Base-by-base conservation (phyloP, 495 filamentous ascomycete species). In the Letharia lupina region DNA sequence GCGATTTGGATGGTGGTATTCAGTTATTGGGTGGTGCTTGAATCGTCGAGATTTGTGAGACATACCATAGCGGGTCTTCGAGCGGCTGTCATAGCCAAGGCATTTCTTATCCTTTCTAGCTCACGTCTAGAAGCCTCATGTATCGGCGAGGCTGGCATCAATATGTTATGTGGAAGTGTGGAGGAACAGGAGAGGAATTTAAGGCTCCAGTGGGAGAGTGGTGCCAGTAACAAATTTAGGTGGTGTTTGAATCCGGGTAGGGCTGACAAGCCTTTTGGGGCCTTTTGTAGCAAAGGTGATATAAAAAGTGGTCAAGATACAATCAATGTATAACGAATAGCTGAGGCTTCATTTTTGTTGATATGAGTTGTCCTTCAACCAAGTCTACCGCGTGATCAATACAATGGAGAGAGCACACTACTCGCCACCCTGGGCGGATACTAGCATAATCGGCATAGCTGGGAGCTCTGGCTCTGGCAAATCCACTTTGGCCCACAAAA, bases 381-480 rank as follows among this genome's bases (percentile, higher is more conserved):
- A 44, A 31, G 52, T 37, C 13, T 35, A 52, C 1, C 7, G 40
- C 2, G 31, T 31, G 58, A 44, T 60, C 28, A 13, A 23, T 33
- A 7, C 16, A 3, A 71, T 73, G 69, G 71, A 77, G 48, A 76
- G 78, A 68, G 86, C 84, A 65, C 87, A 89, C 65, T 98, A 98
- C 75, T 88, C 86, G 48, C 94, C 94, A 45, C 94, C 94, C 76
- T 98, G 94, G 94, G 89, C 88, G 33, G 87, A 97, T 75, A 82
- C 91, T 63, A 91, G 87, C 76, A 97, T 98, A 71, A 98, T 98
- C 72, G 94, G 92, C 57, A 87, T 98, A 65, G 94, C 95, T 54
- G 94, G 94, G 16, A 94, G 90, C 73, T 97, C 93, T 28, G 95
- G 95, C 62, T 97, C 93, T 37, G 94, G 94, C 48, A 98, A 98